Evolutionary conservation across 148 eudicot genomes (phyloP).

Genomic region (Camellia sinensis): DNA sequence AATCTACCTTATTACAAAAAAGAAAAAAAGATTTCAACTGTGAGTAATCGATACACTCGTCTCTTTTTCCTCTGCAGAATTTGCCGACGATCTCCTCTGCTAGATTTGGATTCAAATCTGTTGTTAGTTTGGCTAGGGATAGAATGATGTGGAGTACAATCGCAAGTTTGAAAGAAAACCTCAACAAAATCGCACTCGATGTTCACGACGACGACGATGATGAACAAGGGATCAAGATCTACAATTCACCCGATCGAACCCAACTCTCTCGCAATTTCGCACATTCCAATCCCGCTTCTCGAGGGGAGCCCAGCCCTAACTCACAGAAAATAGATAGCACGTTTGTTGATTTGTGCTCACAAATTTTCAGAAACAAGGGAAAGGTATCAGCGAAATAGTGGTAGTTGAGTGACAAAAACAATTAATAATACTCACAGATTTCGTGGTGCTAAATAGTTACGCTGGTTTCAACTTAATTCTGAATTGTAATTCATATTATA

Average conservation of each 20-base stretch:
- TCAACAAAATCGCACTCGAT: slow-evolving; percentile 79
- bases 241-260: slow-evolving; percentile 31
- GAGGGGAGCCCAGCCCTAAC: too few relatives aligned
- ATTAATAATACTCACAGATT: too few relatives aligned
- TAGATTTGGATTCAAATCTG: background rate
- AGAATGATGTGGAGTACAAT: slow-evolving; percentile 71
- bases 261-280: slow-evolving; percentile 48
- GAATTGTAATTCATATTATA: too few relatives aligned
- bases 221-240: slow-evolving; percentile 29
- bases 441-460: too few relatives aligned
- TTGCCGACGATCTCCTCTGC: background rate
- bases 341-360: too few relatives aligned
- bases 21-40: too few relatives aligned
- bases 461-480: too few relatives aligned
- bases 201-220: slow-evolving; percentile 71
- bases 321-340: too few relatives aligned
- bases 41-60: background rate
- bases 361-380: too few relatives aligned
- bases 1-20: too few relatives aligned
- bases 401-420: too few relatives aligned
- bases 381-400: too few relatives aligned
- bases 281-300: slow-evolving; percentile 34
- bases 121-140: background rate
- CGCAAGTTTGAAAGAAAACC: slow-evolving; percentile 86
- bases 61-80: background rate